A percentile compares a stretch with the other conserved stretches of the same genome.
Conservation (phyloP, 2,329 filamentous ascomycete genomes). For the Colletotrichum zoysiae region DNA sequence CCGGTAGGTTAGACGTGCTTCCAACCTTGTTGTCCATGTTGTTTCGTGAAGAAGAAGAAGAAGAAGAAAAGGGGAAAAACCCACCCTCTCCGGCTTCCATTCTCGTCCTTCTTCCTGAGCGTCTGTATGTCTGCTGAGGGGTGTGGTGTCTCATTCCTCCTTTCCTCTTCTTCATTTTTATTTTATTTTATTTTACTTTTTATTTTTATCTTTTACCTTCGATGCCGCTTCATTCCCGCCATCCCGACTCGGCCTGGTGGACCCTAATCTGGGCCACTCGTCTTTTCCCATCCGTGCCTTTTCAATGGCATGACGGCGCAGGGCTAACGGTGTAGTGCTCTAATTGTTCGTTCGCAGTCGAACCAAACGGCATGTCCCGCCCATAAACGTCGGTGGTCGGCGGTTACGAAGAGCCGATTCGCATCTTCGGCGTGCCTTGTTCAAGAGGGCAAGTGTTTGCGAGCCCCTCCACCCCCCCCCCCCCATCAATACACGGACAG, state of each 20-base stretch:
- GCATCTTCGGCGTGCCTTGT: conserved; percentile 27
- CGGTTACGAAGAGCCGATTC: conserved; percentile 28
- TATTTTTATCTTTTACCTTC: background rate
- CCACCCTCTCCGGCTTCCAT: background rate
- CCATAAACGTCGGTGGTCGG: conserved; percentile 24
- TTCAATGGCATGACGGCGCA: conserved; percentile 17
- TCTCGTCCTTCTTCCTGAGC: background rate
- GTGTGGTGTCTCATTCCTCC: background rate
- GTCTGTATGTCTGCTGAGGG: background rate
- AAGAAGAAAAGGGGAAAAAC: background rate
- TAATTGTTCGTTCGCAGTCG: conserved; percentile 7
- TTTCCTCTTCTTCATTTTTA: too few relatives aligned
- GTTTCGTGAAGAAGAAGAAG: conserved; percentile 6
- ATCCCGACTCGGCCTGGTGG: background rate
- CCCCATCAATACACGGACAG: background rate
- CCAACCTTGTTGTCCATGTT: background rate
- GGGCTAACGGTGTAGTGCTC: background rate
- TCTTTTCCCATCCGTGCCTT: background rate
- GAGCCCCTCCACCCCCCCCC: too few relatives aligned
- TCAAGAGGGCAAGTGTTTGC: background rate
- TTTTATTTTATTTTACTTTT: too few relatives aligned
- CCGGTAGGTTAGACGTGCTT: conserved; percentile 3
- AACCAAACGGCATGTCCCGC: conserved; percentile 31
- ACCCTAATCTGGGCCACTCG: conserved; percentile 1
- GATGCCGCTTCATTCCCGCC: conserved; percentile 11